Conservation (phyloP, 305 asterid genomes). For the Fraxinus angustifolia region DNA sequence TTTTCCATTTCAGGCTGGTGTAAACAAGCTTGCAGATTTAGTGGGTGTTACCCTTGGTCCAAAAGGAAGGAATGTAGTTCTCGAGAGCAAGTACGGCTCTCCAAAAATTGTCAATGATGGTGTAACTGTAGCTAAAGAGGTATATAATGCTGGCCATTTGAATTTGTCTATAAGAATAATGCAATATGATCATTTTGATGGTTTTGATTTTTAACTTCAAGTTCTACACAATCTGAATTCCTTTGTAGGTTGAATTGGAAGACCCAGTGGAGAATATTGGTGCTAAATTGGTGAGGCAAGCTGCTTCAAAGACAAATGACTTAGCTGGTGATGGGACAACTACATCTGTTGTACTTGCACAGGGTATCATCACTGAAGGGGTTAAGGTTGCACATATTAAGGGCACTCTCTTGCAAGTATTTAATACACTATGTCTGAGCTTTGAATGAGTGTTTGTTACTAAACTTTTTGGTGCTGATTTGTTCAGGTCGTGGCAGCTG, state of each 20-base stretch:
- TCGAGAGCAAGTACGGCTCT: slow-evolving; percentile 61
- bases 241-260: slow-evolving; percentile 54
- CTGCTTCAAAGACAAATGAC: slow-evolving; percentile 70
- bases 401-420: not conserved
- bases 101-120: slow-evolving; percentile 67
- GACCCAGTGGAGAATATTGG: slow-evolving; percentile 71
- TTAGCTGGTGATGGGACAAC: slow-evolving; percentile 75
- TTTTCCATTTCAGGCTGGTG: slow-evolving; percentile 40
- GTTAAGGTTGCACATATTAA: slow-evolving; percentile 45
- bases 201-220: not conserved
- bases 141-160: slow-evolving; percentile 16
- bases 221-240: not conserved
- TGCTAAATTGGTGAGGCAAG: slow-evolving; percentile 68
- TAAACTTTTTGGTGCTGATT: not conserved
- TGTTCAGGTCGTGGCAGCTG: slow-evolving; percentile 59
- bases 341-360: slow-evolving; percentile 68
- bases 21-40: slow-evolving; percentile 62
- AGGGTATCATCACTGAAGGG: slow-evolving; percentile 64
- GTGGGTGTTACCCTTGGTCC: slow-evolving; percentile 68
- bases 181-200: not conserved
- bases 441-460: not conserved
- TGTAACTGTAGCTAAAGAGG: slow-evolving; percentile 70
- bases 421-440: not conserved
- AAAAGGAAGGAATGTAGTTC: slow-evolving; percentile 62
- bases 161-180: not conserved